Conservation (phyloP, 1,284 basidiomycete genomes). For the Leccinum pachyderme region DNA sequence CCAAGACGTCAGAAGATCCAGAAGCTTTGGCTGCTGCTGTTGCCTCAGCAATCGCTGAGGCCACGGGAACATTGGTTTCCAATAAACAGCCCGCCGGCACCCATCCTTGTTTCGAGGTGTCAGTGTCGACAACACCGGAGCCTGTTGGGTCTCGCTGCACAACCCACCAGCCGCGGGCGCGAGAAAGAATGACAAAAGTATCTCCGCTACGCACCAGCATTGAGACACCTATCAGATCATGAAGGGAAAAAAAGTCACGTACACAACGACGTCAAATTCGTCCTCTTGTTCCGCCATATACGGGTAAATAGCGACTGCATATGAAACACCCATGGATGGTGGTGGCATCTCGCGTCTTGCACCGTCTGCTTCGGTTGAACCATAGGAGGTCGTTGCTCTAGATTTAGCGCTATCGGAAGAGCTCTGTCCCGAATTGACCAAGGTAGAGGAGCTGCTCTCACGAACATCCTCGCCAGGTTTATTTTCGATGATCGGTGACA, state of each 20-base stretch:
- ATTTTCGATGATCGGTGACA: conserved; percentile 58
- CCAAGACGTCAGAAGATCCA: conserved; percentile 42
- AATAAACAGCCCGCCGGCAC: conserved; percentile 92
- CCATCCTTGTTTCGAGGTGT: conserved; percentile 79
- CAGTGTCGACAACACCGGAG: conserved; percentile 74
- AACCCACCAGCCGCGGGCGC: conserved; percentile 98
- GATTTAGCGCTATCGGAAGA: conserved; percentile 21
- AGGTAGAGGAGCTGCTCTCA: conserved; percentile 20
- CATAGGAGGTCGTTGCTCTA: conserved; percentile 11
- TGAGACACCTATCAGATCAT: conserved; percentile 11
- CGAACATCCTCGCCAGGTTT: conserved; percentile 41
- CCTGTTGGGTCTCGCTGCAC: conserved; percentile 93
- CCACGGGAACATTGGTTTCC: conserved; percentile 83
- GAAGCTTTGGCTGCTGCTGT: conserved; percentile 50
- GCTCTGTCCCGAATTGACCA: conserved; percentile 17
- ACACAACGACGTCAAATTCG: conserved; percentile 98
- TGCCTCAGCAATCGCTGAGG: conserved; percentile 75
- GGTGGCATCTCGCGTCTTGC: conserved; percentile 50
- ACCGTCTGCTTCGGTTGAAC: conserved; percentile 30
- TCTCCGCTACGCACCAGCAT: conserved; percentile 56
- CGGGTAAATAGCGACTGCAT: conserved; percentile 89
- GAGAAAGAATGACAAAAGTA: conserved; percentile 90
- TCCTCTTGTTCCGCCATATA: conserved; percentile 97
- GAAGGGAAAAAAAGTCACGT: conserved; percentile 37
- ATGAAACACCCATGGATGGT: conserved; percentile 63